Evolutionary conservation across 202 grass and related monocot species (phyloP).

Genomic region (Zoysia matrella): DNA sequence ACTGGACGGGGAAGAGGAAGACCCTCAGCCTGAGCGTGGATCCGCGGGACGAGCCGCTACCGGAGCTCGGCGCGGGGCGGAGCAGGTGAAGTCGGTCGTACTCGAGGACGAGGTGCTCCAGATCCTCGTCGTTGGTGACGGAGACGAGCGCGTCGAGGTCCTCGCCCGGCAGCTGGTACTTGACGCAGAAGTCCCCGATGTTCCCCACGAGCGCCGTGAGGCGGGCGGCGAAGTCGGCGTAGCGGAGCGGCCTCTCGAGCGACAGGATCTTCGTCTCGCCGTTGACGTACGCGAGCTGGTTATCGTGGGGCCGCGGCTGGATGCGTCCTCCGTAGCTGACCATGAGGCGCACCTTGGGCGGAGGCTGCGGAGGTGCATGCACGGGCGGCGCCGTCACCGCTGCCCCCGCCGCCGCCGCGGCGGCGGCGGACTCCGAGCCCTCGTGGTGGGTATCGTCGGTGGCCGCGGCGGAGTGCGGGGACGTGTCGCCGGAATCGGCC

Average conservation of each 20-base stretch:
- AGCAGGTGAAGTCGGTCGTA: slow-evolving; percentile 79
- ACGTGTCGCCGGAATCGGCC: slow-evolving; percentile 83
- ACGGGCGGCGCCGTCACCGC: not conserved
- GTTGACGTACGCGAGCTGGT: slow-evolving; percentile 89
- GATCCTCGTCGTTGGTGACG: slow-evolving; percentile 96
- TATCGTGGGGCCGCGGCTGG: slow-evolving; percentile 80
- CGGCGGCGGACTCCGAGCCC: not conserved
- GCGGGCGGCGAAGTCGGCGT: slow-evolving; percentile 64
- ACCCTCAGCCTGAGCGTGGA: slow-evolving; percentile 69
- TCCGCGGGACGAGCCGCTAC: slow-evolving; percentile 42
- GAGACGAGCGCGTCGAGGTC: slow-evolving; percentile 97
- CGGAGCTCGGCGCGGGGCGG: slow-evolving; percentile 45
- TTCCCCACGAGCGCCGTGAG: slow-evolving; percentile 41
- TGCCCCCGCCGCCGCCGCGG: not conserved
- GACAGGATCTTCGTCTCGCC: slow-evolving; percentile 97
- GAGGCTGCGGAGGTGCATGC: not conserved
- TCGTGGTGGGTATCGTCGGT: slow-evolving; percentile 52
- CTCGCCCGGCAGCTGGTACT: slow-evolving; percentile 99
- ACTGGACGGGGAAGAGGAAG: slow-evolving; percentile 84
- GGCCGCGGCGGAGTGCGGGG: slow-evolving; percentile 62
- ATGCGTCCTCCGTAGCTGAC: slow-evolving; percentile 96
- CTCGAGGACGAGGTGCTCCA: slow-evolving; percentile 89
- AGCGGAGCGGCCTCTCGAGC: slow-evolving; percentile 75
- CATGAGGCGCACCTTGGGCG: slow-evolving; percentile 79
- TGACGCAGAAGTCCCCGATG: slow-evolving; percentile 67